Conservation (phyloP, 2,329 filamentous ascomycete genomes). For the Aspergillus pseudoglaucus region DNA sequence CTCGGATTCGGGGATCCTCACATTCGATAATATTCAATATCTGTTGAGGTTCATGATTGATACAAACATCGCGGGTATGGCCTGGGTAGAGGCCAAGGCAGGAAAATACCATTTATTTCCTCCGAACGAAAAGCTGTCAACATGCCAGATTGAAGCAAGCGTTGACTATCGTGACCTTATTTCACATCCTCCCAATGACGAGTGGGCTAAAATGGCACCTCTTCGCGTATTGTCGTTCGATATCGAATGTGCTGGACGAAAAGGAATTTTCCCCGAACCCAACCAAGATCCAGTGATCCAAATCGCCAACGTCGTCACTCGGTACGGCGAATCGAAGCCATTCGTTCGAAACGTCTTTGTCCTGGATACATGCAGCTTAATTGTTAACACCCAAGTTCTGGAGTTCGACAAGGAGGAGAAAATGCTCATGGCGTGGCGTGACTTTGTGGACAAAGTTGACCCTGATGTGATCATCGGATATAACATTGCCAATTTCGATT, state of each 20-base stretch:
- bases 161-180: slow-evolving; percentile 78
- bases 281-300: slow-evolving; percentile 92
- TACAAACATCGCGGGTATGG: slow-evolving; percentile 89
- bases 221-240: slow-evolving; percentile 91
- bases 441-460: slow-evolving; percentile 84
- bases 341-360: slow-evolving; percentile 97
- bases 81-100: slow-evolving; percentile 83
- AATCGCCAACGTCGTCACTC: slow-evolving; percentile 91
- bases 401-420: slow-evolving; percentile 74
- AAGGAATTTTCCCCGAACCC: slow-evolving; percentile 93
- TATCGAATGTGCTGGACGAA: slow-evolving; percentile 96
- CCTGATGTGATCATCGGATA: slow-evolving; percentile 98
- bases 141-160: slow-evolving; percentile 91
- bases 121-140: slow-evolving; percentile 66
- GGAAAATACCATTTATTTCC: slow-evolving; percentile 66
- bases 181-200: slow-evolving; percentile 79
- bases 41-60: slow-evolving; percentile 97
- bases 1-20: slow-evolving; percentile 66
- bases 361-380: slow-evolving; percentile 81
- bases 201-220: slow-evolving; percentile 98
- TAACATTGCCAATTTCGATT: slow-evolving; percentile 98
- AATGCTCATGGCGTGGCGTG: slow-evolving; percentile 88
- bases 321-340: slow-evolving; percentile 90
- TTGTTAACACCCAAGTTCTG: slow-evolving; percentile 89
- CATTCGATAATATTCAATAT: slow-evolving; percentile 95